phyloP scores from a whole-genome alignment of 805 yeast species.

The Wickerhamiella dianesei region DNA sequence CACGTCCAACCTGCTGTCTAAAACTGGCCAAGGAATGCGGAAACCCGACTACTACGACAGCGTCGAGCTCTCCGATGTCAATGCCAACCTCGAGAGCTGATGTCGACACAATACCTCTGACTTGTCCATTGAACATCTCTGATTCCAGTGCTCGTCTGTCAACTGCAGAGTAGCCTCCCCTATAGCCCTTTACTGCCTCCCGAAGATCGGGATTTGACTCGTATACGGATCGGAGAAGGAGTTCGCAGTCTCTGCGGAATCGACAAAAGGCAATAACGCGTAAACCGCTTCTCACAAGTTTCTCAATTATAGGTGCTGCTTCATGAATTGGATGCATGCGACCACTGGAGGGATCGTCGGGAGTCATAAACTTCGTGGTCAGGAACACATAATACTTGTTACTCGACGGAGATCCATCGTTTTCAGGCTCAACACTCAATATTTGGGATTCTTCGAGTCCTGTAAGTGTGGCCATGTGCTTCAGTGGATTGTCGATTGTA shows the following conservation, averaged over 20 bases:
- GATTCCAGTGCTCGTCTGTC: constrained; percentile 81
- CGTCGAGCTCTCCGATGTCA: constrained; percentile 85
- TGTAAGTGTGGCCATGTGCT: constrained; percentile 61
- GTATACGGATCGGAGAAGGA: constrained; percentile 72
- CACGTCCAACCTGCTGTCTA: constrained; percentile 94
- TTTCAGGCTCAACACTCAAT: constrained; percentile 20
- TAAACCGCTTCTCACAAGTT: constrained; percentile 47
- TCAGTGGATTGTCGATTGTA: constrained; percentile 60
- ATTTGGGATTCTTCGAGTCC: constrained; percentile 32
- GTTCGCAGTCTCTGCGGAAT: constrained; percentile 73
- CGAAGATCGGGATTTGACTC: constrained; percentile 28
- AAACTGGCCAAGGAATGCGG: constrained; percentile 77
- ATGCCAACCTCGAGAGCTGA: constrained; percentile 93
- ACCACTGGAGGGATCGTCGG: constrained; percentile 42
- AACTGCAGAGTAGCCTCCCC: constrained; percentile 85
- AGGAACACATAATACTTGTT: constrained; percentile 62
- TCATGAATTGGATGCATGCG: constrained; percentile 61
- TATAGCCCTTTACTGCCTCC: constrained; percentile 35
- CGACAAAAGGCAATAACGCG: constrained; percentile 85
- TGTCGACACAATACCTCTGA: constrained; percentile 82
- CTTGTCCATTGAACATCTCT: constrained; percentile 77
- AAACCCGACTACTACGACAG: constrained; percentile 84
- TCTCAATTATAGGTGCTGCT: constrained; percentile 59
- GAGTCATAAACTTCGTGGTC: constrained; percentile 65
- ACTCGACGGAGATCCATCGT: constrained; percentile 85